Evolutionary conservation across 306 rosid species (phyloP).

Genomic region (Oemleria cerasiformis): DNA sequence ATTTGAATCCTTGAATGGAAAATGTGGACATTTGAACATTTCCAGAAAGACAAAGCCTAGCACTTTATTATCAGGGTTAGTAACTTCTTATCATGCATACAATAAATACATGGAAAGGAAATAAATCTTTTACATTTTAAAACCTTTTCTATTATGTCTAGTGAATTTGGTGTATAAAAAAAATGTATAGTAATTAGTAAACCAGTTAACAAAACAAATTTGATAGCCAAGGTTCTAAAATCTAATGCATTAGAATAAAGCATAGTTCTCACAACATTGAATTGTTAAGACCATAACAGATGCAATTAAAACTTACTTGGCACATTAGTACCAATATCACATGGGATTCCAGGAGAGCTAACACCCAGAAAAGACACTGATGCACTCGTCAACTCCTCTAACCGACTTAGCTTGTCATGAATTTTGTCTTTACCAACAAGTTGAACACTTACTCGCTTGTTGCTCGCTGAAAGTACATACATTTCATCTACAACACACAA

Average conservation of each 20-base stretch:
- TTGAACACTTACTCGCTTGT: conserved; percentile 67
- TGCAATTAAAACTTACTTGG: conserved; percentile 55
- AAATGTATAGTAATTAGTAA: background rate
- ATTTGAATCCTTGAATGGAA: background rate
- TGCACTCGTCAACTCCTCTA: conserved; percentile 74
- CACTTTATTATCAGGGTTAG: background rate
- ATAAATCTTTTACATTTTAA: too few species aligned
- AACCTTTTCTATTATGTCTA: background rate
- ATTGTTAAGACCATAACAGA: background rate
- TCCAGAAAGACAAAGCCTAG: background rate
- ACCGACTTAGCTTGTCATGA: conserved; percentile 72
- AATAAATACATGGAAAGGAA: too few species aligned
- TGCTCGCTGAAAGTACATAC: conserved; percentile 88
- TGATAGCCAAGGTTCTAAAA: background rate
- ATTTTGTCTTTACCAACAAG: conserved; percentile 83
- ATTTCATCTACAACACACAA: conserved; percentile 72
- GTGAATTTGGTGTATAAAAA: too few species aligned
- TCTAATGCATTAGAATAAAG: conserved; percentile 6
- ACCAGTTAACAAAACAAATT: background rate
- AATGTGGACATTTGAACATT: background rate
- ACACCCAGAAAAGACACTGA: conserved; percentile 73
- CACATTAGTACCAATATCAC: conserved; percentile 43
- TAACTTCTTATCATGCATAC: background rate
- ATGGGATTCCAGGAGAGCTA: conserved; percentile 61
- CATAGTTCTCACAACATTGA: conserved; percentile 6